Evolutionary conservation across 371 early-diverging fungal genomes (phyloP).

Genomic region (Mortierella sp.): DNA sequence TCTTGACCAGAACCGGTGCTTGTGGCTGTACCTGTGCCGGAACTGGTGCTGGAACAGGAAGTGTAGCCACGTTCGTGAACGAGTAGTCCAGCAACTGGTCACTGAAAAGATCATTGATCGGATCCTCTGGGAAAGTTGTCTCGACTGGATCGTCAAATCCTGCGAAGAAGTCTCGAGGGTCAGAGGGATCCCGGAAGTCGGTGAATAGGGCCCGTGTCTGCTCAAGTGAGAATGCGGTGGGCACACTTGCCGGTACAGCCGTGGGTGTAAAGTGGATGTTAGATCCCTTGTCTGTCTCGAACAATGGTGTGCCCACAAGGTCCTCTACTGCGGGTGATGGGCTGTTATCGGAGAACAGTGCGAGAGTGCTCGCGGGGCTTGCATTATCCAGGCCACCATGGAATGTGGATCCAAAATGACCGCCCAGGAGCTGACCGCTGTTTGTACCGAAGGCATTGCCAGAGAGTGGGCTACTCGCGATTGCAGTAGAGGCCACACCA

Average conservation of each 20-base stretch:
- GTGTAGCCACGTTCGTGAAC: slow-evolving; percentile 1
- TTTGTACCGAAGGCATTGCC: slow-evolving; percentile 11
- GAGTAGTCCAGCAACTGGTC: slow-evolving; percentile 32
- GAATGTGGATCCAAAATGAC: too few species aligned
- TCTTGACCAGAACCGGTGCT: too few species aligned
- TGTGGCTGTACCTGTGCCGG: slow-evolving; percentile 1
- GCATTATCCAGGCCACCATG: background rate
- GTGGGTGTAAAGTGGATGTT: slow-evolving; percentile 16
- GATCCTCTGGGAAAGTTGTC: slow-evolving; percentile 14
- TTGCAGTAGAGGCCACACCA: too few species aligned
- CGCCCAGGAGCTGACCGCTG: too few species aligned
- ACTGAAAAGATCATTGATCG: slow-evolving; percentile 25
- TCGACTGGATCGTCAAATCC: slow-evolving; percentile 37
- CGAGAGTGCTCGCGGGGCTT: slow-evolving; percentile 26
- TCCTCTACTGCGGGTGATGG: slow-evolving; percentile 33
- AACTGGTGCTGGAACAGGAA: slow-evolving; percentile 13
- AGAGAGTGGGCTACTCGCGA: too few species aligned
- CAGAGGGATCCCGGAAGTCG: slow-evolving; percentile 48
- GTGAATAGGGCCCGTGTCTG: slow-evolving; percentile 45
- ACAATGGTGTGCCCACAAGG: slow-evolving; percentile 32
- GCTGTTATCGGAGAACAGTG: slow-evolving; percentile 19
- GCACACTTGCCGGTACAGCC: slow-evolving; percentile 1
- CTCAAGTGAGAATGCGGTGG: slow-evolving; percentile 27
- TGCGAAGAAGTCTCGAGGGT: slow-evolving; percentile 26
- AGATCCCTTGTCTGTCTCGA: slow-evolving; percentile 8